Conservation (phyloP, 306 rosid genomes). For the Cicer bijugum region DNA sequence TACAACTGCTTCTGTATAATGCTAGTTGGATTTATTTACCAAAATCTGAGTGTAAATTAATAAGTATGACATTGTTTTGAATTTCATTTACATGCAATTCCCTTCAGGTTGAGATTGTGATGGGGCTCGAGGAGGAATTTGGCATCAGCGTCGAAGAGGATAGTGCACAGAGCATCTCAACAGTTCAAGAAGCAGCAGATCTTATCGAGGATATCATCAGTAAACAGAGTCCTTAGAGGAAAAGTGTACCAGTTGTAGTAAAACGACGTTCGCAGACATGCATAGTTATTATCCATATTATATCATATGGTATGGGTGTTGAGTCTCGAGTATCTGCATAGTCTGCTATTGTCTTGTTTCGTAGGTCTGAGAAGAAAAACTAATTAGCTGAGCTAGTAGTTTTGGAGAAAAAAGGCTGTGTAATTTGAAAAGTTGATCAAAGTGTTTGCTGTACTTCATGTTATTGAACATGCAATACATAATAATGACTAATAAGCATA, state of each 20-base stretch:
- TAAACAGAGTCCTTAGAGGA: slow-evolving; percentile 53
- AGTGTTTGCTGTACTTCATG: background rate
- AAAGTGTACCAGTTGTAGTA: slow-evolving; percentile 21
- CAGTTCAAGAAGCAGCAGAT: slow-evolving; percentile 86
- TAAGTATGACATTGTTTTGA: slow-evolving; percentile 4
- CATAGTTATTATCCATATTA: background rate
- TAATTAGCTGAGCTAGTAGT: slow-evolving; percentile 8
- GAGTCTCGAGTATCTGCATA: slow-evolving; percentile 24
- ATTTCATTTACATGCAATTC: slow-evolving; percentile 24
- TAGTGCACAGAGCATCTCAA: slow-evolving; percentile 74
- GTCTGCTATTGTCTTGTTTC: slow-evolving; percentile 35
- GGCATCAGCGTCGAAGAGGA: slow-evolving; percentile 78
- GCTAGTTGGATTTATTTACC: slow-evolving; percentile 7
- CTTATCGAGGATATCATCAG: slow-evolving; percentile 64
- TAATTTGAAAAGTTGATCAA: background rate
- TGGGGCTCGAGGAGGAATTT: slow-evolving; percentile 87
- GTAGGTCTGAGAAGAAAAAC: slow-evolving; percentile 1
- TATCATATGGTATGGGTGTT: slow-evolving; percentile 21
- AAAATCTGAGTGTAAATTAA: slow-evolving; percentile 8
- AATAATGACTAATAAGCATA: background rate
- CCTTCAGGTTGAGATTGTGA: slow-evolving; percentile 78
- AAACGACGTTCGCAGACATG: background rate
- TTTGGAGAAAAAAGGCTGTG: background rate
- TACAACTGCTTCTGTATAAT: background rate
- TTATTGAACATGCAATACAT: slow-evolving; percentile 21